phyloP scores from a whole-genome alignment of 139 green algal genomes.

The Micractinium conductrix region DNA sequence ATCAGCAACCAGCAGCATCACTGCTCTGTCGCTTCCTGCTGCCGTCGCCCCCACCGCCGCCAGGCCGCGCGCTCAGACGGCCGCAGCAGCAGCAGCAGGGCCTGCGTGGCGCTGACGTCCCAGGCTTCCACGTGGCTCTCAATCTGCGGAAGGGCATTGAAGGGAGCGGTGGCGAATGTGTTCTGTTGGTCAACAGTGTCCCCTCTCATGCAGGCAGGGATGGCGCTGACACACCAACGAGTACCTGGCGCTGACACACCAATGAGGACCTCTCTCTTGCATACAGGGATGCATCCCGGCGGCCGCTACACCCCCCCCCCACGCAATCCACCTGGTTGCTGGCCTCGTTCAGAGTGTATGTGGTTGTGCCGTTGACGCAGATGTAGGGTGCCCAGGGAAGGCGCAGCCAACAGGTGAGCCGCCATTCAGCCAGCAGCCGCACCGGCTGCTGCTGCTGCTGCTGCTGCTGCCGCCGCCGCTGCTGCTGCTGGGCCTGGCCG shows the following conservation, averaged over 20 bases:
- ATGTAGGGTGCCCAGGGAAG: conserved; percentile 69
- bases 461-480: background rate
- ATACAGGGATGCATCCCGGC: background rate
- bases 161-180: background rate
- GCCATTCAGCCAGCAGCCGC: conserved; percentile 51
- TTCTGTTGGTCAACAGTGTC: background rate
- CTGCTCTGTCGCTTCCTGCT: background rate
- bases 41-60: background rate
- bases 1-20: too few relatives aligned
- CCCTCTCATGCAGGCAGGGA: too few relatives aligned
- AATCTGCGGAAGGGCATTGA: background rate
- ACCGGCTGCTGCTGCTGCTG: background rate
- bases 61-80: conserved; percentile 23
- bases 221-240: too few relatives aligned
- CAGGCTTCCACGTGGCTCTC: conserved; percentile 43
- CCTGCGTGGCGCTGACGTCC: conserved; percentile 31
- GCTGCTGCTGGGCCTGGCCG: background rate
- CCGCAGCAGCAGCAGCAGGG: conserved; percentile 38
- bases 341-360: conserved; percentile 57
- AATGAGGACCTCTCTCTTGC: too few relatives aligned
- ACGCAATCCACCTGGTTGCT: conserved; percentile 43
- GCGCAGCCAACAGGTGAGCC: conserved; percentile 49
- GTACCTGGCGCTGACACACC: too few relatives aligned
- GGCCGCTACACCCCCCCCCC: too few relatives aligned
- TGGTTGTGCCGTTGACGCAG: conserved; percentile 54